phyloP scores from a whole-genome alignment of 495 filamentous ascomycete genomes.

The Podospora tetraspora region DNA sequence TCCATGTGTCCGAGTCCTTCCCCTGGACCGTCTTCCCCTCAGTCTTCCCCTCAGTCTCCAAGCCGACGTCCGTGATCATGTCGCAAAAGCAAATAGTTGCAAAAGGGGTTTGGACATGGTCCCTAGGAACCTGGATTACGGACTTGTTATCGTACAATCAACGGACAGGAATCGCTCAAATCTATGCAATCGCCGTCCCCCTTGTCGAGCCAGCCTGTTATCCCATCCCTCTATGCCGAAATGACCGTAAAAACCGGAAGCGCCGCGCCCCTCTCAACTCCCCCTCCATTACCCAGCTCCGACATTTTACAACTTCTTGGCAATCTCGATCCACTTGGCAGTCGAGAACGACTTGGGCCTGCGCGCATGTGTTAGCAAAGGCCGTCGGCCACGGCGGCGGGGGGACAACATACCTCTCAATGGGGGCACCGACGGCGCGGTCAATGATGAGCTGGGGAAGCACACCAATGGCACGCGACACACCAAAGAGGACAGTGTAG shows the following conservation, averaged over 20 bases:
- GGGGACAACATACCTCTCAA: slow-evolving; percentile 50
- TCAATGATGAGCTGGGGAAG: slow-evolving; percentile 99
- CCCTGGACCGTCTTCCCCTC: not conserved
- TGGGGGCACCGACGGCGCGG: slow-evolving; percentile 85
- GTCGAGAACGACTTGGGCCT: slow-evolving; percentile 96
- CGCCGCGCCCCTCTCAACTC: slow-evolving; percentile 28
- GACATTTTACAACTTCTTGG: slow-evolving; percentile 70
- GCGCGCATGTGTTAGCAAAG: slow-evolving; percentile 27
- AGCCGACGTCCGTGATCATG: not conserved
- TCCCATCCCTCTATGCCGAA: slow-evolving; percentile 30
- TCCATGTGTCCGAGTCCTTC: not conserved
- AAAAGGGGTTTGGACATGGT: slow-evolving; percentile 4
- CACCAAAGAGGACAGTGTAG: slow-evolving; percentile 99
- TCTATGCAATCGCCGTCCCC: slow-evolving; percentile 18
- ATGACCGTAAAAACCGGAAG: slow-evolving; percentile 25
- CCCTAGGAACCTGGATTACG: slow-evolving; percentile 16
- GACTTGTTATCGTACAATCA: slow-evolving; percentile 28
- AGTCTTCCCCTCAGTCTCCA: not conserved
- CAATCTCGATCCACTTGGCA: slow-evolving; percentile 88
- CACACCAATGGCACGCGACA: slow-evolving; percentile 94
- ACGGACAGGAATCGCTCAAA: slow-evolving; percentile 20
- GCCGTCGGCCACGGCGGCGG: not conserved
- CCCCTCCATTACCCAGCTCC: slow-evolving; percentile 13
- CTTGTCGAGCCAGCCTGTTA: slow-evolving; percentile 13
- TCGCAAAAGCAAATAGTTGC: not conserved